Base-by-base conservation (phyloP, 2,329 filamentous ascomycete species). In the Aaosphaeria pasadenensis region DNA sequence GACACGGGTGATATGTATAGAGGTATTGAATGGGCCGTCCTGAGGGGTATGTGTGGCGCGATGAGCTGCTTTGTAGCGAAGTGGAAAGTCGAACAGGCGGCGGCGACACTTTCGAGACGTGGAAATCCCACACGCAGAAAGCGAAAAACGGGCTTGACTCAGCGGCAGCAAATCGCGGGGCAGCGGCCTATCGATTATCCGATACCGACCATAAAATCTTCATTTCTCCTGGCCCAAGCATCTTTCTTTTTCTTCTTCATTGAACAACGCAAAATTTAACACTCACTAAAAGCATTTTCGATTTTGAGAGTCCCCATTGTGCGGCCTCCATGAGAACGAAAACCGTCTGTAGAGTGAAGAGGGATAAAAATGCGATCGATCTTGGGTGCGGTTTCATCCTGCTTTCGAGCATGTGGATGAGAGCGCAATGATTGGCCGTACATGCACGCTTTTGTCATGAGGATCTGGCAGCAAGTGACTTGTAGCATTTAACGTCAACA, bases 391-490 rank as follows among this genome's bases (percentile, higher is more conserved):
- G 76, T 79, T 73, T 71, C 76, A 77, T 65, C 62, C 70, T 60
- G 66, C 67, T 66, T 71, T 69, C 56, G 55, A 56, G 63, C 66
- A 49, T 3, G 66, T 80, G 76, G 74, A 64, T 74, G 77, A 73
- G 77, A 79, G 71, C 78, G 78, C 78, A 81, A 80, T 80, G 78
- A 80, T 79, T 75, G 75, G 76, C 71, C 72, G 75, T 74, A 81
- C 77, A 81, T 69, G 36, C 43, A 40, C 24, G 4, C 33, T 36
- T 24, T 24, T 24, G 17, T 24, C 17, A 24, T 24, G 17, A 24
- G 17, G 17, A 24, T 24, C 17, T 24, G 17, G 17, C 17, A 24
- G 17, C 17, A 24, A 24, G 3, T 24, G 17, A 24, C 17, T 24
- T 24, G 17, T 24, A 24, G 17, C 3, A 24, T 24, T 24, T 24